Evolutionary conservation across 1,284 basidiomycete species (phyloP).

Genomic region (Leccinum griseonigrum): DNA sequence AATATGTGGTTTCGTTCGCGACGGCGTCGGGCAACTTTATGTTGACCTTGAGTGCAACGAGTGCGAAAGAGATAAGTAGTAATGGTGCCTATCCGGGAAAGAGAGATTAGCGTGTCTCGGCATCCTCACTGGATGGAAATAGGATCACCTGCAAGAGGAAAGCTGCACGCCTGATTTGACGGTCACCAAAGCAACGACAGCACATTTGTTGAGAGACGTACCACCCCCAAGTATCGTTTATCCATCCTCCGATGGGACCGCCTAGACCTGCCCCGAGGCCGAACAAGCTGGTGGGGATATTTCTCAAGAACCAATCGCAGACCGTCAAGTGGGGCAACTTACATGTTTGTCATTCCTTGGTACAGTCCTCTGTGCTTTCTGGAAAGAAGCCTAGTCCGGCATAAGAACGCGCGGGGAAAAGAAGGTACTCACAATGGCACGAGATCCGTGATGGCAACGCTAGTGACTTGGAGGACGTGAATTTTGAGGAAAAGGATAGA

Average conservation of each 20-base stretch:
- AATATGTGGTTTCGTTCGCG: slow-evolving; percentile 52
- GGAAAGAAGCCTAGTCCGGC: neutral
- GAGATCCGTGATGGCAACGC: slow-evolving; percentile 73
- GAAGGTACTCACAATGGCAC: slow-evolving; percentile 68
- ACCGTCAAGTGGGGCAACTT: slow-evolving; percentile 27
- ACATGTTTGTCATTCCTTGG: slow-evolving; percentile 88
- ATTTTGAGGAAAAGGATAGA: slow-evolving; percentile 12
- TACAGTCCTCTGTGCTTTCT: slow-evolving; percentile 86
- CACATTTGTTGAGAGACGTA: neutral
- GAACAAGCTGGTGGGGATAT: slow-evolving; percentile 50
- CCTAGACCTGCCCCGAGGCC: slow-evolving; percentile 82
- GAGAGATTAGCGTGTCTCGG: neutral
- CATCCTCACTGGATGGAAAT: slow-evolving; percentile 40
- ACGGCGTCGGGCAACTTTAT: slow-evolving; percentile 61
- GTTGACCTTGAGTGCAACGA: slow-evolving; percentile 75
- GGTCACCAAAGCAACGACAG: slow-evolving; percentile 6
- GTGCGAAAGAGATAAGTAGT: slow-evolving; percentile 61
- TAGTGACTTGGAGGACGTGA: slow-evolving; percentile 55
- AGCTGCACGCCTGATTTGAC: slow-evolving; percentile 28
- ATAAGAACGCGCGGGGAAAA: slow-evolving; percentile 29
- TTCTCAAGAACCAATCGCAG: slow-evolving; percentile 10
- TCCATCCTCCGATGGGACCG: slow-evolving; percentile 86
- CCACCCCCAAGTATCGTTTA: neutral
- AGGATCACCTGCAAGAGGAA: slow-evolving; percentile 49
- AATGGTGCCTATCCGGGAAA: slow-evolving; percentile 67